Evolutionary conservation across 805 yeast genomes (phyloP), one percentile per base, ranked within the genome.

Genomic region (Starmerella apis): DNA sequence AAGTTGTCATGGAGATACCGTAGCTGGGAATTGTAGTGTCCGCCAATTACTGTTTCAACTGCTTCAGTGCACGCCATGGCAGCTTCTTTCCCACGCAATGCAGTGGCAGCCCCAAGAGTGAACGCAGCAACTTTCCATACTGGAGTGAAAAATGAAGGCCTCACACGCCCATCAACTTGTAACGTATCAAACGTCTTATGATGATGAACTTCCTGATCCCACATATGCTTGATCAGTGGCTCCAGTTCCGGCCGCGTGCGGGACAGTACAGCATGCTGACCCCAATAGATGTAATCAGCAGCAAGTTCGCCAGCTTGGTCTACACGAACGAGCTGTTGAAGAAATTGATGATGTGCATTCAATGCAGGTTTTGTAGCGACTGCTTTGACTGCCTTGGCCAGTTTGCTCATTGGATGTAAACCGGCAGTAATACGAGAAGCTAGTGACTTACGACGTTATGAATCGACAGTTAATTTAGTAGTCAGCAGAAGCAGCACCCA

Each of bases 21-120:
- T 56, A 92, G 70, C 65, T 92, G 98, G 54, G 80, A 81, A 63
- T 92, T 92, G 67, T 92, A 92, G 64, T 92, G 98, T 1, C 85
- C 84, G 1, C 98, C 98, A 64, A 92, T 92, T 5, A 92, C 97
- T 0, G 98, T 92, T 66, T 92, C 98, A 1, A 92, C 97, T 0
- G 97, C 97, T 53, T 88, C 97, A 0, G 98, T 92, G 65, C 98
- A 92, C 1, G 98, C 97, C 98, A 92, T 92, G 2, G 98, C 97
- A 2, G 95, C 96, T 63, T 90, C 96, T 61, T 86, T 86, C 16
- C 96, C 82, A 55, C 87, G 67, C 48, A 83, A 59, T 0, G 95
- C 96, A 0, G 97, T 92, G 1, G 81, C 83, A 1, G 79, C 78
- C 3, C 98, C 98, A 70, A 92, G 72, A 0, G 80, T 80, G 45